Evolutionary conservation across 1,139 yeast genomes (phyloP).

Genomic region (Geotrichum reessii): DNA sequence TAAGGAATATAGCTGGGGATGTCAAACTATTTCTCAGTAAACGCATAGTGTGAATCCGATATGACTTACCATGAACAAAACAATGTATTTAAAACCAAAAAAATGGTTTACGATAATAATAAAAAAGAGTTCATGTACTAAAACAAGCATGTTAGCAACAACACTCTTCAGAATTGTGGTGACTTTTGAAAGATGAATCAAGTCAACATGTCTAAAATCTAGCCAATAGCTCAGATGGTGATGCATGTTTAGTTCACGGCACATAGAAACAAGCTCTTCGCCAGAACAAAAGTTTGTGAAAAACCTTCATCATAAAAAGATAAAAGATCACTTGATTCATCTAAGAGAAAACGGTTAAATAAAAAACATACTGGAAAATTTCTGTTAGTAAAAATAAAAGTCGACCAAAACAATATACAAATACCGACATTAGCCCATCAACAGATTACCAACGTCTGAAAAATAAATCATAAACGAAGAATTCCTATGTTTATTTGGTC

Average conservation of each 20-base stretch:
- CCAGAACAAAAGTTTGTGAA: slow-evolving; percentile 29
- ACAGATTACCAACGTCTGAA: neutral
- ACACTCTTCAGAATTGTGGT: slow-evolving; percentile 62
- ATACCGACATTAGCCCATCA: neutral
- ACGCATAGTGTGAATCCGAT: neutral
- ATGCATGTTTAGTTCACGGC: slow-evolving; percentile 69
- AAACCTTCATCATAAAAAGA: slow-evolving; percentile 32
- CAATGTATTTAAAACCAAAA: neutral
- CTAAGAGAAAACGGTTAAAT: neutral
- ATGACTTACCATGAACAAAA: neutral
- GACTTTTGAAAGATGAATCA: slow-evolving; percentile 8
- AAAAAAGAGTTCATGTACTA: neutral
- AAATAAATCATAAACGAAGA: slow-evolving; percentile 57
- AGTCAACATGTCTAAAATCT: neutral
- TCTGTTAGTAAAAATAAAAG: slow-evolving; percentile 2
- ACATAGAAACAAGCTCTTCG: slow-evolving; percentile 48
- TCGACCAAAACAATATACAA: neutral
- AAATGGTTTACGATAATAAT: no score
- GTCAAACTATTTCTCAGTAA: neutral
- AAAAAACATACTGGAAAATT: neutral
- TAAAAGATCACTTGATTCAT: neutral
- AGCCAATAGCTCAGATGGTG: slow-evolving; percentile 64
- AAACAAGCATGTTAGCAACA: neutral
- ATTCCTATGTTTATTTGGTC: slow-evolving; percentile 53
- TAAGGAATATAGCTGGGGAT: neutral